Evolutionary conservation across 148 eudicot species (phyloP), one percentile per base, ranked within the genome.

Genomic region (Heliosperma pusillum): DNA sequence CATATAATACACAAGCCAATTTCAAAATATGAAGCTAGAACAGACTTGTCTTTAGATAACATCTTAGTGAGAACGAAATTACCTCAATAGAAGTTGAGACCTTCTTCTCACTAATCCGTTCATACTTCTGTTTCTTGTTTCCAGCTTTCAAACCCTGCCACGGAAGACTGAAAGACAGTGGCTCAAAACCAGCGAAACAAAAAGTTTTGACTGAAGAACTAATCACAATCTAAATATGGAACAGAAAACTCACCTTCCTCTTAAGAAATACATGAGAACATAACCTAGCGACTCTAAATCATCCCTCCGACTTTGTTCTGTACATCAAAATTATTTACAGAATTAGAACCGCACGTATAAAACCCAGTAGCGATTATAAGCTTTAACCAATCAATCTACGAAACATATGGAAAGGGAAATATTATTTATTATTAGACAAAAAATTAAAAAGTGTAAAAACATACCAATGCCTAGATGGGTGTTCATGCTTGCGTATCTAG

Each of bases 131-230:
- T 79, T 89, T 91, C 87, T 91, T 91, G 53, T 79, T 91, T 70
- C 97, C 97, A 16, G 97, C 97, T 87, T 88, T 91, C 76, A 91
- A 83, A 53, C 97, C 97, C 86, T 91, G 97, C 97, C 97, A 91
- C 2, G 97, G 97, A 74, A 91, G 97, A 83, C 97, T 91, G 79
- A 71, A 80, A 58, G 10, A 83, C 24, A 80, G 15, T 61, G 52
- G 42, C 70, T 77, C 77, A 69, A 59, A 69, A 77, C 56, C 79
- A 76, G 77, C 40, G 47, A 77, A 77, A 69, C n/a, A 44, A 68
- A 12, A 22, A 16, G n/a, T 16, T 61, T 24, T 50, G 53, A 66
- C 55, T 24, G 21, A 79, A 65, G 22, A 26, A 13, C 33, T 52
- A 22, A 40, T 3, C 16, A 57, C 12, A 64, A 74, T 45, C 24